Conservation (phyloP, 148 eudicot genomes). For the Chenopodium suecicum region DNA sequence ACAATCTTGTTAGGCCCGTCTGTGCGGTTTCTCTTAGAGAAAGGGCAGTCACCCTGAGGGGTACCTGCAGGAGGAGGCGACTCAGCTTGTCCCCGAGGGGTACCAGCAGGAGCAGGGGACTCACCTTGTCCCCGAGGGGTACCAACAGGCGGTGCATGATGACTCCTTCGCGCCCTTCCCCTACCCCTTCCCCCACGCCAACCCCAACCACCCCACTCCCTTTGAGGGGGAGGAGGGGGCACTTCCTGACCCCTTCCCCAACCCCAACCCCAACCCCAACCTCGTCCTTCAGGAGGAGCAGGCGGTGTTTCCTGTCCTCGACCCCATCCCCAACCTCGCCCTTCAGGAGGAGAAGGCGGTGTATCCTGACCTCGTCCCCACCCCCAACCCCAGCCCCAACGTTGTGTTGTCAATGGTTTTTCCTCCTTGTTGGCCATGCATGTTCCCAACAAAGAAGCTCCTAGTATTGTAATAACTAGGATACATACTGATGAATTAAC, state of each 20-base stretch:
- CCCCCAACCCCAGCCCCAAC: constrained; percentile 14
- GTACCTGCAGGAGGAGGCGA: background rate
- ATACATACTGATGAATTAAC: background rate
- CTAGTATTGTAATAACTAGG: constrained; percentile 1
- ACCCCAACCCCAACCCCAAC: constrained; percentile 1
- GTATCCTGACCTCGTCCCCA: background rate
- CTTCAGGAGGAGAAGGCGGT: background rate
- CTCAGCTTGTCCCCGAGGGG: background rate
- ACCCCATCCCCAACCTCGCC: background rate
- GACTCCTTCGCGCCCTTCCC: background rate
- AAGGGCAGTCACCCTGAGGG: constrained; percentile 21
- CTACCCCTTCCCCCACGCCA: background rate
- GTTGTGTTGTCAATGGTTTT: background rate
- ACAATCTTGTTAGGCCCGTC: constrained; percentile 29
- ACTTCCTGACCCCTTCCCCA: background rate
- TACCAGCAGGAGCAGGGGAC: background rate
- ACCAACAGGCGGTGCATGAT: no score
- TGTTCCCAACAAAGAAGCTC: constrained; percentile 8
- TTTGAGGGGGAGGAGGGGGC: no score
- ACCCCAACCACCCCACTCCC: background rate
- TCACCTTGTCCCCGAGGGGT: background rate
- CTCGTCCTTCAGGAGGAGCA: background rate
- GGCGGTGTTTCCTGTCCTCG: background rate
- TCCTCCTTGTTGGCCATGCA: constrained; percentile 15
- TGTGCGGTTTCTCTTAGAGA: constrained; percentile 25